Base-by-base conservation (phyloP, 1,284 basidiomycete species). In the Naganishia albida region DNA sequence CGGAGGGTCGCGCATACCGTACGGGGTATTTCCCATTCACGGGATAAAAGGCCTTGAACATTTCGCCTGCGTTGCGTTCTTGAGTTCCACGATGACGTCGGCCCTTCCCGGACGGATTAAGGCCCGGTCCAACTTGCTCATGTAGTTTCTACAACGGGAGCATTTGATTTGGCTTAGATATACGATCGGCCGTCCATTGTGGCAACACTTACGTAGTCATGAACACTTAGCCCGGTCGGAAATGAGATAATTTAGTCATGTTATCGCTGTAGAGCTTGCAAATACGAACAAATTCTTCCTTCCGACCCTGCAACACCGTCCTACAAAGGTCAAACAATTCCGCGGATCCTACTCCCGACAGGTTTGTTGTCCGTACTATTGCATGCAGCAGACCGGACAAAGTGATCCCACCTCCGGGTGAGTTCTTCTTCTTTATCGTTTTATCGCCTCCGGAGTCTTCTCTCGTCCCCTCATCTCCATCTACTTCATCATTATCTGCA, bases 11-110 rank as follows among this genome's bases (percentile, higher is more conserved):
- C 4, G 34, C 12, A 44, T 60, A 44, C 23, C 38, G 10, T 7
- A 28, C 20, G 16, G 77, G 70, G 53, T 76, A 86, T 10, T 63
- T 39, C 4, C 46, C 70, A 7, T 68, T 60, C 15, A 70, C 44
- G 1, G 90, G 90, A 86, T 91, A 92, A 84, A 93, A 93, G 76
- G 89, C 90, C 75, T 90, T 89, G 85, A 18, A 86, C 77, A 2
- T 81, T 79, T 12, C 73, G 68, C 1, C 89, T 88, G 90, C 6
- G 87, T 90, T 7, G 90, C 90, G 72, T 65, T 65, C 2, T 38
- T 40, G 68, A 73, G 73, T 10, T 69, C 67, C 23, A 74, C 43
- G 6, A 52, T 53, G 16, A 73, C 63, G 65, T 75, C 73, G 49
- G 74, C 72, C 38, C 75, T 44, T 7, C 74, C 74, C 38, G 74